Percentiles rank a stretch among this genome's conserved stretches.
Evolutionary conservation across 257 asterid species (phyloP).

Genomic region (Nicotiana paniculata): DNA sequence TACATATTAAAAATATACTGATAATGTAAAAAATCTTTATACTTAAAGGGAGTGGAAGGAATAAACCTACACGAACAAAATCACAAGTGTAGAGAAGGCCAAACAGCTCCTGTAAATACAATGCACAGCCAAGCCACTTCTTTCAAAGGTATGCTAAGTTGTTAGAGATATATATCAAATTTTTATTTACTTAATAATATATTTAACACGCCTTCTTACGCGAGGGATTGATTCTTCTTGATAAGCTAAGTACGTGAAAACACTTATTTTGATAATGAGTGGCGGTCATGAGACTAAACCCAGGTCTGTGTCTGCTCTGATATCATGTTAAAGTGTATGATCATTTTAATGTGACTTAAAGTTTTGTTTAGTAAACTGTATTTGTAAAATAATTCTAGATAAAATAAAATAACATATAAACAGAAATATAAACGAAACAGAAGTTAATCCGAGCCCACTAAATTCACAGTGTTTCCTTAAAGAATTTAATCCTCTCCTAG

Average conservation of each 20-base stretch:
- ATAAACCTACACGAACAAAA: neutral
- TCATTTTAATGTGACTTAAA: neutral
- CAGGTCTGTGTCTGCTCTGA: neutral
- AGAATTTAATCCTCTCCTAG: too few species aligned
- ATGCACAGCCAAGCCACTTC: neutral
- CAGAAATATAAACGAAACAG: too few species aligned
- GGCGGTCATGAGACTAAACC: neutral
- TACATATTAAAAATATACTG: too few species aligned
- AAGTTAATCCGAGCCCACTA: too few species aligned
- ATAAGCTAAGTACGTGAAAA: neutral
- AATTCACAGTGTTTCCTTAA: too few species aligned
- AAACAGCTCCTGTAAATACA: neutral
- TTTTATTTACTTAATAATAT: too few species aligned
- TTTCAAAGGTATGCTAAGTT: neutral
- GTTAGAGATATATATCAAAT: neutral
- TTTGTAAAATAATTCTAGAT: too few species aligned
- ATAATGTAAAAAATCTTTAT: too few species aligned
- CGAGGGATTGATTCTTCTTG: neutral
- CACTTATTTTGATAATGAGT: too few species aligned
- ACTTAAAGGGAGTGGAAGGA: neutral
- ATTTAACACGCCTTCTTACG: neutral
- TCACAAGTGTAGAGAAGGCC: conserved; percentile 12
- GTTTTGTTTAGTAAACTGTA: too few species aligned
- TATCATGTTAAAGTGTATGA: neutral
- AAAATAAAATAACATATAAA: too few species aligned